Base-by-base conservation (phyloP, 352 stramenopile genomes). In the Peronospora tabacina region DNA sequence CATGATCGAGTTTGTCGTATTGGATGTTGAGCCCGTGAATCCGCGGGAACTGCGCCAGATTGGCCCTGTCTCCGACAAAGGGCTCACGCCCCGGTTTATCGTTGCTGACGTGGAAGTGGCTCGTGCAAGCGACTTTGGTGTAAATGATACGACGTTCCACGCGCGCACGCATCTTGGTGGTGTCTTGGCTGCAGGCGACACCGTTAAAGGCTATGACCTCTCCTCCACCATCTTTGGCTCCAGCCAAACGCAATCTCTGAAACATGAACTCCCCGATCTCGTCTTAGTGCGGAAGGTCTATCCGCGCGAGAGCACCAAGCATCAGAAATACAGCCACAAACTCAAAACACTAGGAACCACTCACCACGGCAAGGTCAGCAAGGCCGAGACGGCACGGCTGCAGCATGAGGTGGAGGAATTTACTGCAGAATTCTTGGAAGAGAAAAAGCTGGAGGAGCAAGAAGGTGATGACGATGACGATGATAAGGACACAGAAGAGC, bases 241-340 rank as follows among this genome's bases (percentile, higher is more conserved):
- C 20, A 55, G 54, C 2, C 60, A 83, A 34, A 70, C 55, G 37
- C 48, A 65, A 35, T 53, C 53, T 11, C 55, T 90, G 4, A 77
- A 77, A 42, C 55, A 75, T 13, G 79, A 87, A 24, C 52, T 93
- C 2, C 76, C 80, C 2, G 76, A 88, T 49, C 52, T 93, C 19
- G 64, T 93, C 37, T 66, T 93, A 13, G 79, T 93, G 44, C 72
- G 79, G 35, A 85, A 88, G 43, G 52, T 86, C 1, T 81, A 80
- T 38, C 67, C 75, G 17, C 68, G 70, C 8, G 68, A 82, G 41
- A 60, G 61, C 20, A 47, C 58, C 28, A 79, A 80, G 51, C 55
- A 72, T 3, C 44, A 48, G 20, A 59, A 75, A 48, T 43, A 56
- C 16, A 43, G 57, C 13, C 49, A 49, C 35, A 70, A 78, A 52